Evolutionary conservation across 2,329 filamentous ascomycete species (phyloP).

Genomic region (Microsporum audouinii): DNA sequence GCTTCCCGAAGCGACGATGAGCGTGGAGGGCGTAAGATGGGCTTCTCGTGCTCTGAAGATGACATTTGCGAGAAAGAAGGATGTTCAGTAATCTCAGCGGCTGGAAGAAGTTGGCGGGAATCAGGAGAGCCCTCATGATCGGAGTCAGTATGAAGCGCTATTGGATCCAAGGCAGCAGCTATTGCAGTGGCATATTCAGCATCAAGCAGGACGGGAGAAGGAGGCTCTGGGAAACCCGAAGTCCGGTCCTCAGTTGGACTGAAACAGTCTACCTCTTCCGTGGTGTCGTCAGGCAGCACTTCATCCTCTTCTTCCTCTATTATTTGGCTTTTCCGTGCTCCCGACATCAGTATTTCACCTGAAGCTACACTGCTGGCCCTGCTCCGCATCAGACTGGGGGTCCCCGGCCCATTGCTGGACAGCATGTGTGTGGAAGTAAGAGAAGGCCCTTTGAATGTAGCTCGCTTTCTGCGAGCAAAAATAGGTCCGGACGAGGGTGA

Average conservation of each 20-base stretch:
- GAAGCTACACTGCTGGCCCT: slow-evolving; percentile 20
- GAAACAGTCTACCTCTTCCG: slow-evolving; percentile 34
- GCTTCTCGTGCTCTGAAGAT: slow-evolving; percentile 21
- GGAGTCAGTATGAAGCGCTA: background rate
- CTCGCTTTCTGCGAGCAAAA: slow-evolving; percentile 37
- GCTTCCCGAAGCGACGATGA: slow-evolving; percentile 27
- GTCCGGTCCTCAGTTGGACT: slow-evolving; percentile 22
- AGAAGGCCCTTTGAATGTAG: slow-evolving; percentile 37
- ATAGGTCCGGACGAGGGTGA: slow-evolving; percentile 35
- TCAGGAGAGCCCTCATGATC: background rate
- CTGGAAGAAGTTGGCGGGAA: slow-evolving; percentile 12
- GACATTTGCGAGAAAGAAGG: slow-evolving; percentile 23
- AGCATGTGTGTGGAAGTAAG: slow-evolving; percentile 30
- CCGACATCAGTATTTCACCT: slow-evolving; percentile 18
- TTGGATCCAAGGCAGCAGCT: slow-evolving; percentile 15
- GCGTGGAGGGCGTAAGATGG: slow-evolving; percentile 24
- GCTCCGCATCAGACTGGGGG: slow-evolving; percentile 23
- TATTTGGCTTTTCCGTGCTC: slow-evolving; percentile 31
- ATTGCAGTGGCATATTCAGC: slow-evolving; percentile 10
- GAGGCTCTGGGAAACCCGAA: slow-evolving; percentile 1
- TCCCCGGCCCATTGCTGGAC: slow-evolving; percentile 23
- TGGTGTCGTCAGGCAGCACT: slow-evolving; percentile 21
- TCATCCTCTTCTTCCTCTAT: slow-evolving; percentile 37
- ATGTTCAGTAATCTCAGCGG: slow-evolving; percentile 14
- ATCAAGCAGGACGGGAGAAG: background rate